phyloP scores from a whole-genome alignment of 345 rosid species.

The Excoecaria agallocha region DNA sequence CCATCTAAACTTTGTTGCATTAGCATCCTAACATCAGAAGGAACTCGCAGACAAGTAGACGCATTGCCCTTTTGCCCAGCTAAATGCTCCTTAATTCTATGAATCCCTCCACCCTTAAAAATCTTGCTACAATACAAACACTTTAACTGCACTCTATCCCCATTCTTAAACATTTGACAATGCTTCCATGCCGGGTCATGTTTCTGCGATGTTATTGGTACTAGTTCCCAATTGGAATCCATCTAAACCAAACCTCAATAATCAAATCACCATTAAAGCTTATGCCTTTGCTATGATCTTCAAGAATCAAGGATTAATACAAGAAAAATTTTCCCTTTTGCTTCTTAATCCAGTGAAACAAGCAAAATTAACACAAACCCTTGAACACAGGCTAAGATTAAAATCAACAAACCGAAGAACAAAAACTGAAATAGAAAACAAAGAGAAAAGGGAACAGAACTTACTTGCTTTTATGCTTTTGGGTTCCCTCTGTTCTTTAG shows the following conservation, averaged over 20 bases:
- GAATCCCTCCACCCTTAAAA: slow-evolving; percentile 94
- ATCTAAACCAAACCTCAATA: slow-evolving; percentile 20
- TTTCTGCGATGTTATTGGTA: slow-evolving; percentile 69
- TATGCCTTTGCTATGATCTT: not conserved
- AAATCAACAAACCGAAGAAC: not conserved
- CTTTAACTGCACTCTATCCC: slow-evolving; percentile 67
- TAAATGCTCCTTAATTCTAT: slow-evolving; percentile 91
- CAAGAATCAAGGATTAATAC: not conserved
- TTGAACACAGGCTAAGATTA: not conserved
- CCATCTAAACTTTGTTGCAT: slow-evolving; percentile 76
- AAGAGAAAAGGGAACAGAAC: not conserved
- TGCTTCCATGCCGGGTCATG: slow-evolving; percentile 98
- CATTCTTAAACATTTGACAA: slow-evolving; percentile 74
- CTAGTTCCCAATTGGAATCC: slow-evolving; percentile 53
- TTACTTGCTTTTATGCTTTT: slow-evolving; percentile 12
- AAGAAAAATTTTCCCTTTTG: not conserved
- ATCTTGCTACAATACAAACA: slow-evolving; percentile 74
- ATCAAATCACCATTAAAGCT: slow-evolving; percentile 3
- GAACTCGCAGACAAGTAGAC: slow-evolving; percentile 65
- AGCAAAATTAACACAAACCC: slow-evolving; percentile 5
- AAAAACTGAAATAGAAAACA: not conserved
- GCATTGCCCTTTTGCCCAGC: slow-evolving; percentile 91
- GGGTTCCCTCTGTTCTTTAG: not conserved
- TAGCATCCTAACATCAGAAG: slow-evolving; percentile 50
- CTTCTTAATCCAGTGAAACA: not conserved